Percentiles rank a stretch among this genome's conserved stretches.
Conservation (phyloP, 2,329 filamentous ascomycete genomes). For the Penicillium sp. region DNA sequence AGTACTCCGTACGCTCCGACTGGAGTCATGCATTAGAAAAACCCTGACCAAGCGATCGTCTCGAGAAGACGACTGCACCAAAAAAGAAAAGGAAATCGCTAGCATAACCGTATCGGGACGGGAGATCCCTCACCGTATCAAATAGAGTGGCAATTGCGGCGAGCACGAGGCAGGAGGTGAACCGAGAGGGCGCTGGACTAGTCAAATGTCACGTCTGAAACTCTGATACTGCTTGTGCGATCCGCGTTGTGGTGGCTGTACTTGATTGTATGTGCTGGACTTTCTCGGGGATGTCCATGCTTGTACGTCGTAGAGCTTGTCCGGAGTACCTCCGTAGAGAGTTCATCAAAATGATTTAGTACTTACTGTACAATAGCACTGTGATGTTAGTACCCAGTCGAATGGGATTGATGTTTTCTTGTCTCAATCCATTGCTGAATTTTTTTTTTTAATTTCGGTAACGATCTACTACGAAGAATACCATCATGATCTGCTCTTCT, state of each 20-base stretch:
- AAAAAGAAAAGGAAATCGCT: neutral
- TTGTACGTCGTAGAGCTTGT: neutral
- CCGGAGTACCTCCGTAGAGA: neutral
- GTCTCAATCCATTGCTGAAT: neutral
- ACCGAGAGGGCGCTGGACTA: slow-evolving; percentile 10
- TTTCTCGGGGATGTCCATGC: neutral
- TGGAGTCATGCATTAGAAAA: neutral
- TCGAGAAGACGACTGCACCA: neutral
- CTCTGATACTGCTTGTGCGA: slow-evolving; percentile 23
- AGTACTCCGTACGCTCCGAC: too few species aligned
- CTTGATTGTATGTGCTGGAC: neutral
- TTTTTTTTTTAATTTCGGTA: neutral
- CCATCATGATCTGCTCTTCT: neutral
- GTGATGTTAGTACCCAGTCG: neutral
- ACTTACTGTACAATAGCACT: too few species aligned
- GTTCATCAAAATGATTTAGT: neutral
- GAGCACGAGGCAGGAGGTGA: slow-evolving; percentile 29
- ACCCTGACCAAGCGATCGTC: neutral
- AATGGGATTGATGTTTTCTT: neutral
- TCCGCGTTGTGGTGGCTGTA: slow-evolving; percentile 3
- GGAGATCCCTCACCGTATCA: slow-evolving; percentile 11
- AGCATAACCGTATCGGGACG: slow-evolving; percentile 3
- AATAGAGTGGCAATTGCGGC: slow-evolving; percentile 14
- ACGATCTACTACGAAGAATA: neutral
- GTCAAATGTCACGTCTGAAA: slow-evolving; percentile 13